These are phyloP conservation scores for Dryadomyces quercivorus DNA, from an alignment of 2,329 filamentous ascomycete species.

Conservation along the genomic window DNA sequence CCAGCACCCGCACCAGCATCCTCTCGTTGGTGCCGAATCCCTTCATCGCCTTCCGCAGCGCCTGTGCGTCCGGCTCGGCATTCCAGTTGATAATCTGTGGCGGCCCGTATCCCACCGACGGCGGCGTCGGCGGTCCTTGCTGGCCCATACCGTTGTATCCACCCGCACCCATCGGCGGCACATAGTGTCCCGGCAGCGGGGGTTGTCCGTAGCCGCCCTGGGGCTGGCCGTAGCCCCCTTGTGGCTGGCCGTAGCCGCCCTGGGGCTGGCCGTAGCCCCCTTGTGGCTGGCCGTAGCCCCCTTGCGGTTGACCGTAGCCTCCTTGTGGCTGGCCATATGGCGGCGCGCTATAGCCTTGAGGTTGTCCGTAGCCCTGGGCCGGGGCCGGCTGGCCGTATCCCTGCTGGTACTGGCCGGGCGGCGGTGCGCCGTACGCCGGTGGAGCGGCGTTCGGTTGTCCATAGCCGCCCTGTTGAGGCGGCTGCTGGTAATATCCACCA, in stretches of 20 bases:
- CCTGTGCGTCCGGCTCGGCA: slow-evolving; percentile 55
- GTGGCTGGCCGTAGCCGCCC: background rate
- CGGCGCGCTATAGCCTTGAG: too few relatives aligned
- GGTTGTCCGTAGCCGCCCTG: slow-evolving; percentile 19
- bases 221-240: slow-evolving; percentile 15
- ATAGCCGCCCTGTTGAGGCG: slow-evolving; percentile 8
- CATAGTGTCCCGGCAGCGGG: slow-evolving; percentile 23
- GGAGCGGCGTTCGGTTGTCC: slow-evolving; percentile 18
- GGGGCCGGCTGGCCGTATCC: background rate
- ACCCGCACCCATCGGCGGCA: slow-evolving; percentile 18
- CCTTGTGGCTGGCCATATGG: slow-evolving; percentile 8
- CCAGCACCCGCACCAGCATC: slow-evolving; percentile 41
- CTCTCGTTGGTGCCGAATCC: slow-evolving; percentile 81
- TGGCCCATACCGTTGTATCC: slow-evolving; percentile 14
- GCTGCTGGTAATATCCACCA: slow-evolving; percentile 9
- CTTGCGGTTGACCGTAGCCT: slow-evolving; percentile 15
- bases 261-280: background rate
- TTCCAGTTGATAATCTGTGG: slow-evolving; percentile 60
- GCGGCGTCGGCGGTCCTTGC: slow-evolving; percentile 45
- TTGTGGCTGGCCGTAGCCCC: slow-evolving; percentile 2
- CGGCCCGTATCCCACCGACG: slow-evolving; percentile 64
- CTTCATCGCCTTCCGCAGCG: slow-evolving; percentile 75
- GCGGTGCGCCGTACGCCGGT: slow-evolving; percentile 19
- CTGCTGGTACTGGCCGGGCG: slow-evolving; percentile 16
- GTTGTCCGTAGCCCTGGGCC: slow-evolving; percentile 11